phyloP scores from a whole-genome alignment of 1,284 basidiomycete genomes.

The Laetiporus sulphureus region DNA sequence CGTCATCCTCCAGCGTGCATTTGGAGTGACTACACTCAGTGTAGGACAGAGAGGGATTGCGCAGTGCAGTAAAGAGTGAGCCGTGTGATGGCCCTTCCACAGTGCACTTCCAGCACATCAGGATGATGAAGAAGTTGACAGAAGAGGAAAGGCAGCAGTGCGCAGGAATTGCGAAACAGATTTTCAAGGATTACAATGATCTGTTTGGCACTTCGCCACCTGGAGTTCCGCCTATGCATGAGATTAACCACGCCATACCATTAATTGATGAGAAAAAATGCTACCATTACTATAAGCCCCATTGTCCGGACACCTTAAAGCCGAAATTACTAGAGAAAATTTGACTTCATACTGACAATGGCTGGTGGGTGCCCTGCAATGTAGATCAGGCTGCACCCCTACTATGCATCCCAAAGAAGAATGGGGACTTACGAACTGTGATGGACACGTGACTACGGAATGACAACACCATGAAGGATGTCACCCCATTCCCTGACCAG shows the following conservation, averaged over 20 bases:
- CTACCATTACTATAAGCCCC: constrained; percentile 18
- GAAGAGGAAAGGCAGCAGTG: neutral
- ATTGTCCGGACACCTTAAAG: constrained; percentile 18
- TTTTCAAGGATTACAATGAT: neutral
- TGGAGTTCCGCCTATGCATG: constrained; percentile 8
- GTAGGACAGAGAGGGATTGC: no score
- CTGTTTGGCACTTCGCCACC: neutral
- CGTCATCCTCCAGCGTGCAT: no score
- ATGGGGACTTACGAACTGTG: no score
- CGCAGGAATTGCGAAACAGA: neutral
- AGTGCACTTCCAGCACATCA: no score
- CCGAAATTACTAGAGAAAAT: constrained; percentile 19
- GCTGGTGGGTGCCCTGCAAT: constrained; percentile 18
- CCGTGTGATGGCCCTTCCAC: no score
- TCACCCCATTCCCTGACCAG: constrained; percentile 27
- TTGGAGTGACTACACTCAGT: no score
- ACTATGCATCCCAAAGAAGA: constrained; percentile 18
- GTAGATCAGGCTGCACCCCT: constrained; percentile 15
- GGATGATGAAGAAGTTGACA: no score
- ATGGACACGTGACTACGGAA: constrained; percentile 20
- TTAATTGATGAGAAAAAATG: constrained; percentile 18
- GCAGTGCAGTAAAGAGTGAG: no score
- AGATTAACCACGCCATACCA: constrained; percentile 21
- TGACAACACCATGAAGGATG: constrained; percentile 24
- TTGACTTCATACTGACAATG: constrained; percentile 13